These are phyloP conservation scores for Ramularia endophylla DNA, from an alignment of 2,329 filamentous ascomycete species.

Conservation along the genomic window DNA sequence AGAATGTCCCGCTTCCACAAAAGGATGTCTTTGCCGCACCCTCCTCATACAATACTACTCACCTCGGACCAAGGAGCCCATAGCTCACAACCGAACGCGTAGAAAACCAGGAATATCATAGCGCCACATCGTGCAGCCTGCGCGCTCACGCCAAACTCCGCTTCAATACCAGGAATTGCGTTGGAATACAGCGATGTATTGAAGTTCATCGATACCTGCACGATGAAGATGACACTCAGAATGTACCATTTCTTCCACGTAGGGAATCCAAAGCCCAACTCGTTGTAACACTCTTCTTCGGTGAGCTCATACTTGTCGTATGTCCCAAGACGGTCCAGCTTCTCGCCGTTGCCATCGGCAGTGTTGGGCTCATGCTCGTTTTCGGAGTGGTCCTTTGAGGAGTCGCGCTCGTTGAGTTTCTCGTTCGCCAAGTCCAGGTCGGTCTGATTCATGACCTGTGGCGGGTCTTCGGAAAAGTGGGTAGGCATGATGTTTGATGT, in stretches of 20 bases:
- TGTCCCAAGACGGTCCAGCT: slow-evolving; percentile 27
- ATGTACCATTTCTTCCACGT: slow-evolving; percentile 48
- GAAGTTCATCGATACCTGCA: slow-evolving; percentile 54
- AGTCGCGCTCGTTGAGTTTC: slow-evolving; percentile 20
- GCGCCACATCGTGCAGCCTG: slow-evolving; percentile 45
- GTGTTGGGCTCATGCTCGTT: slow-evolving; percentile 9
- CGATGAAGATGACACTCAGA: slow-evolving; percentile 46
- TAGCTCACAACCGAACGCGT: slow-evolving; percentile 47
- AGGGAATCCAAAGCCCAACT: slow-evolving; percentile 42
- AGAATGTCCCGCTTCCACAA: too few relatives aligned
- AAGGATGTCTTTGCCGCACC: slow-evolving; percentile 36
- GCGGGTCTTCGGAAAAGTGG: slow-evolving; percentile 25
- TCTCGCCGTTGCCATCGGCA: slow-evolving; percentile 13
- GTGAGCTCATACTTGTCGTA: slow-evolving; percentile 41
- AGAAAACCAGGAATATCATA: slow-evolving; percentile 46
- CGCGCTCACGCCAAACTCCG: slow-evolving; percentile 42
- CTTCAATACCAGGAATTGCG: slow-evolving; percentile 41
- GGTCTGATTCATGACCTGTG: slow-evolving; percentile 23
- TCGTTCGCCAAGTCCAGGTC: slow-evolving; percentile 25
- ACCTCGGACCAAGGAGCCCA: slow-evolving; percentile 49
- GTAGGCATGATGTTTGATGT: slow-evolving; percentile 8
- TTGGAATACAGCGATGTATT: slow-evolving; percentile 53
- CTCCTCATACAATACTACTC: too few relatives aligned
- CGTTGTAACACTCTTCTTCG: slow-evolving; percentile 29
- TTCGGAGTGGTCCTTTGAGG: slow-evolving; percentile 17